phyloP scores from a whole-genome alignment of 2,329 filamentous ascomycete species.

The Monascus ruber region DNA sequence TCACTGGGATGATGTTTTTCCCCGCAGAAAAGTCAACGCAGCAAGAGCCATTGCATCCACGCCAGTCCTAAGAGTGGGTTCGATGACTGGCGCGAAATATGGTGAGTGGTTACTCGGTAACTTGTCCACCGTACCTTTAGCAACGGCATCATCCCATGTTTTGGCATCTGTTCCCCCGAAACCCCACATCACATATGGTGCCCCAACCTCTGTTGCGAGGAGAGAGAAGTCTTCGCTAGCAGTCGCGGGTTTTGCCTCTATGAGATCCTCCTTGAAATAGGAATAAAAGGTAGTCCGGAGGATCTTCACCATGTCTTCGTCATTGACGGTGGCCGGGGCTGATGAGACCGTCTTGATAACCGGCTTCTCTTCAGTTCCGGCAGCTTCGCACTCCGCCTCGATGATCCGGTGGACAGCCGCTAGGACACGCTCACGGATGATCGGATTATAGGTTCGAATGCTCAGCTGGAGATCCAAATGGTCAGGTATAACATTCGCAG shows the following conservation, averaged over 20 bases:
- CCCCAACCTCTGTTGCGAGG: slow-evolving; percentile 39
- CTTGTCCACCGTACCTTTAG: slow-evolving; percentile 34
- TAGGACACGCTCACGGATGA: slow-evolving; percentile 24
- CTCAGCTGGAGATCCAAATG: slow-evolving; percentile 31
- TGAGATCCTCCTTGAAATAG: slow-evolving; percentile 34
- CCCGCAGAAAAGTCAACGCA: slow-evolving; percentile 32
- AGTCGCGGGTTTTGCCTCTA: slow-evolving; percentile 30
- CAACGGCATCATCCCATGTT: slow-evolving; percentile 38
- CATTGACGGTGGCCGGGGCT: slow-evolving; percentile 44
- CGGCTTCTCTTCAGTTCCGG: slow-evolving; percentile 34
- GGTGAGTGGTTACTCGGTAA: slow-evolving; percentile 49
- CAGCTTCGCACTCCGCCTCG: slow-evolving; percentile 42
- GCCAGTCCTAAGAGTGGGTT: slow-evolving; percentile 43
- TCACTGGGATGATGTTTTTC: too few relatives aligned
- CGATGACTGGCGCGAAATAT: slow-evolving; percentile 45
- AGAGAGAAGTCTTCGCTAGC: slow-evolving; percentile 49
- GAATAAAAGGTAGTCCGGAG: slow-evolving; percentile 35
- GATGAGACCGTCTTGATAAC: slow-evolving; percentile 29
- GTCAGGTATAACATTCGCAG: slow-evolving; percentile 38
- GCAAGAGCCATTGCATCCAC: slow-evolving; percentile 40
- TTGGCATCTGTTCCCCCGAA: slow-evolving; percentile 43
- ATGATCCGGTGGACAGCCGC: slow-evolving; percentile 34
- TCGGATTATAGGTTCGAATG: slow-evolving; percentile 24
- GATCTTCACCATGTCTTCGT: slow-evolving; percentile 30
- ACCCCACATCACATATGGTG: slow-evolving; percentile 44